Evolutionary conservation across 192 early-diverging fungal genomes (phyloP).

Genomic region (Coemansia sp.): DNA sequence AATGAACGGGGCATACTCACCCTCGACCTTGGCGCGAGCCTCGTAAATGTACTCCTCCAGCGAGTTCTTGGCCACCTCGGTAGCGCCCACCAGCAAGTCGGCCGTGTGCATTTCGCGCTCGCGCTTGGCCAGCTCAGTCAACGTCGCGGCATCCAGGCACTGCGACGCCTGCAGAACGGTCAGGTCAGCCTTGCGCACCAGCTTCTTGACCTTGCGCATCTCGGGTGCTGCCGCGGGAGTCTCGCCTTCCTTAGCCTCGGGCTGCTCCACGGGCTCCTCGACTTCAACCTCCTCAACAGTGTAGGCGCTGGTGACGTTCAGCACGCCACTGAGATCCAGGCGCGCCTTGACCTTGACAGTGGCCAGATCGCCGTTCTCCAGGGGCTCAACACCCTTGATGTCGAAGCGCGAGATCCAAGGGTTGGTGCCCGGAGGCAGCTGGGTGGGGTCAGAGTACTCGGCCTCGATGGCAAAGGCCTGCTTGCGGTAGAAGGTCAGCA

Average conservation of each 20-base stretch:
- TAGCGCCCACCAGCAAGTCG: constrained; percentile 91
- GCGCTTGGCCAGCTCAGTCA: constrained; percentile 70
- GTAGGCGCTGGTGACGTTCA: constrained; percentile 81
- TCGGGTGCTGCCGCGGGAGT: constrained; percentile 55
- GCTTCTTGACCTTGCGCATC: constrained; percentile 88
- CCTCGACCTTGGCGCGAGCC: constrained; percentile 82
- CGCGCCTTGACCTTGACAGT: constrained; percentile 91
- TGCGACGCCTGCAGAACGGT: constrained; percentile 66
- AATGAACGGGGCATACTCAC: constrained; percentile 72
- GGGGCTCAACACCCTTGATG: constrained; percentile 77
- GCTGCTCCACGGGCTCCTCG: constrained; percentile 72
- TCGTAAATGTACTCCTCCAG: constrained; percentile 99
- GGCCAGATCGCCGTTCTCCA: constrained; percentile 64
- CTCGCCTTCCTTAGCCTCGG: constrained; percentile 62
- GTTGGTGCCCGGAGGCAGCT: constrained; percentile 76
- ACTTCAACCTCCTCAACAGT: constrained; percentile 87
- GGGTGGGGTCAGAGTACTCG: constrained; percentile 68
- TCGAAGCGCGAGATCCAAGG: constrained; percentile 83
- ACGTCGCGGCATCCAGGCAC: constrained; percentile 59
- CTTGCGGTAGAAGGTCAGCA: constrained; percentile 88
- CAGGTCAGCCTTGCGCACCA: constrained; percentile 86
- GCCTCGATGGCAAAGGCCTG: constrained; percentile 84
- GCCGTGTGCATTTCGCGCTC: constrained; percentile 83
- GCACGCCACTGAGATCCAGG: constrained; percentile 82
- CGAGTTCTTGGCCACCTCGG: constrained; percentile 90